Evolutionary conservation across 2,329 filamentous ascomycete species (phyloP).

Genomic region (Ophiostoma tasmaniense): DNA sequence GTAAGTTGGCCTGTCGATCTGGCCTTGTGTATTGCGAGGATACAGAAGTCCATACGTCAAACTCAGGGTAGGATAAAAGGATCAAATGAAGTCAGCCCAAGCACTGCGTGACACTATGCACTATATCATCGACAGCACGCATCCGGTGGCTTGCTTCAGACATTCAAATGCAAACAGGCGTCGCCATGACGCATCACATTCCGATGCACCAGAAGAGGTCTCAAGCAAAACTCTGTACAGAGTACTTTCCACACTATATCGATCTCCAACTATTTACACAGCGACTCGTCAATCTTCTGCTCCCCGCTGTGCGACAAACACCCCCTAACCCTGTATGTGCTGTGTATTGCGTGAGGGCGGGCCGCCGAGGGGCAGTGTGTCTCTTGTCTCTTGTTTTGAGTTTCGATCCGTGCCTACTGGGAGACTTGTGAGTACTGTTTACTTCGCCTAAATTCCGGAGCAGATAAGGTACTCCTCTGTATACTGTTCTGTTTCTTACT

Average conservation of each 20-base stretch:
- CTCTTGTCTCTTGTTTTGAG: background rate
- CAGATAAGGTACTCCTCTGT: background rate
- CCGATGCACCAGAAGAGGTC: background rate
- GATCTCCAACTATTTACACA: background rate
- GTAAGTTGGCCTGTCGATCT: background rate
- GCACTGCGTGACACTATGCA: too few relatives aligned
- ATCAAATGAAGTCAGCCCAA: background rate
- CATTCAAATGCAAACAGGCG: too few relatives aligned
- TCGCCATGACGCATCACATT: background rate
- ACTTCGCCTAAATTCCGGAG: background rate
- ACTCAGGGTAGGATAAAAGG: background rate
- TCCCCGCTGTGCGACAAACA: background rate
- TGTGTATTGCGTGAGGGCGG: background rate
- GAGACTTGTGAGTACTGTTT: background rate
- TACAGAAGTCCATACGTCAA: background rate
- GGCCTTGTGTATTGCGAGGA: background rate
- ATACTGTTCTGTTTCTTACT: background rate
- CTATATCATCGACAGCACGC: too few relatives aligned
- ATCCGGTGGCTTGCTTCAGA: too few relatives aligned
- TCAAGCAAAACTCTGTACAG: too few relatives aligned
- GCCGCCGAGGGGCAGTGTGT: background rate
- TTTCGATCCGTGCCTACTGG: background rate
- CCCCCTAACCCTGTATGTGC: slow-evolving; percentile 4
- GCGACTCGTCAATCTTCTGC: slow-evolving; percentile 1
- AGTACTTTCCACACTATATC: background rate